Conservation (phyloP, 2,329 filamentous ascomycete genomes). For the Pestalotiopsis sp. region DNA sequence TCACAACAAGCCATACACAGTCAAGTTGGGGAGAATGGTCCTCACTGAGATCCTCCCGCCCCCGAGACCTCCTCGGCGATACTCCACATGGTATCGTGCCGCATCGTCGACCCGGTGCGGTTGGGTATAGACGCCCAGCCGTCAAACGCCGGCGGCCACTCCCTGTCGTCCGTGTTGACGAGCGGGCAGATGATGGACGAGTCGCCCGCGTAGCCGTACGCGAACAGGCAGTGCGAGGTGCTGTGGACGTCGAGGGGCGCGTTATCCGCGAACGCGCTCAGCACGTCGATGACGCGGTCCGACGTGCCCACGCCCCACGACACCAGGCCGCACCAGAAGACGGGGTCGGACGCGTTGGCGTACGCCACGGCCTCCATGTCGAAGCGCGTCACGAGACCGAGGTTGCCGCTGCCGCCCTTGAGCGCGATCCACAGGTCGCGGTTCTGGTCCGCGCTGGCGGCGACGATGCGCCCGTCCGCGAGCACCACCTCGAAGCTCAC, state of each 20-base stretch:
- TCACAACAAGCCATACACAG: background rate
- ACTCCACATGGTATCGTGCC: slow-evolving; percentile 10
- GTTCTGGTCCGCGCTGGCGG: slow-evolving; percentile 38
- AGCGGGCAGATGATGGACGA: background rate
- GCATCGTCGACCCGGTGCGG: slow-evolving; percentile 10
- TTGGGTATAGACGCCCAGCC: slow-evolving; percentile 12
- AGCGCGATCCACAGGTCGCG: slow-evolving; percentile 46
- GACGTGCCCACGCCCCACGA: background rate
- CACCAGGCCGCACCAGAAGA: background rate
- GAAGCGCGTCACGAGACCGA: slow-evolving; percentile 39
- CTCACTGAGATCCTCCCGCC: background rate
- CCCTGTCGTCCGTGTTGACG: slow-evolving; percentile 8
- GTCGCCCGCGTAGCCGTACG: background rate
- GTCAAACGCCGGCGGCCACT: slow-evolving; percentile 15
- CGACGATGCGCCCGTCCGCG: slow-evolving; percentile 37
- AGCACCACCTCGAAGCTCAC: slow-evolving; percentile 45
- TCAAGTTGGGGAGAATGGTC: background rate
- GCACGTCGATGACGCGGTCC: slow-evolving; percentile 17
- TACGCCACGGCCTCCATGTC: slow-evolving; percentile 22
- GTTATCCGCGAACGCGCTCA: slow-evolving; percentile 18
- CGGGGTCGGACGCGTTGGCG: background rate
- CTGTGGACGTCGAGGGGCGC: background rate
- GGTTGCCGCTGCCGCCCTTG: slow-evolving; percentile 48
- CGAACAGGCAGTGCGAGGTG: background rate
- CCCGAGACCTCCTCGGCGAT: slow-evolving; percentile 13